Evolutionary conservation across 441 rosid genomes (phyloP).

Genomic region (Codiaeum variegatum): DNA sequence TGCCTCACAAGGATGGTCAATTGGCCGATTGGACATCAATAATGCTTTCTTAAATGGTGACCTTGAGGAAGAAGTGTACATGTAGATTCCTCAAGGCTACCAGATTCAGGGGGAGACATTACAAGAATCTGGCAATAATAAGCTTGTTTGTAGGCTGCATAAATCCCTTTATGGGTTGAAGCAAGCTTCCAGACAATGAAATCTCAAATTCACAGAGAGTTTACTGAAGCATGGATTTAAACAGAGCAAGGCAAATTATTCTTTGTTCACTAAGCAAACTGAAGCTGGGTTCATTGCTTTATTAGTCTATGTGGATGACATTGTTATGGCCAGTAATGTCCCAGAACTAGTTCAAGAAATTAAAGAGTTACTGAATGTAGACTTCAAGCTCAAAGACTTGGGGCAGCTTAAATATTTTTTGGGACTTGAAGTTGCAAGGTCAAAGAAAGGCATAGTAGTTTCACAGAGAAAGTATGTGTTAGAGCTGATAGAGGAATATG

Average conservation of each 20-base stretch:
- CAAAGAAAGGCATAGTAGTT: too few species aligned
- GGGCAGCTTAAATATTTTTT: background rate
- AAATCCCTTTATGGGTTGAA: background rate
- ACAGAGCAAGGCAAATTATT: too few species aligned
- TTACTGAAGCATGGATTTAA: background rate
- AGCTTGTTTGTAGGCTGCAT: background rate
- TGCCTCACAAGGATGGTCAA: background rate
- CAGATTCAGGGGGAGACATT: background rate
- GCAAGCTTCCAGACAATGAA: background rate
- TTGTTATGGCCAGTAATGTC: too few species aligned
- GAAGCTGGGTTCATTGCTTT: accelerated
- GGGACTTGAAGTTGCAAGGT: background rate
- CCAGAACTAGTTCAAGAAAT: too few species aligned
- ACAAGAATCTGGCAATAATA: too few species aligned
- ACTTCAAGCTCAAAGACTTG: background rate
- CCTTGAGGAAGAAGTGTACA: background rate
- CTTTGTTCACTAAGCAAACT: background rate
- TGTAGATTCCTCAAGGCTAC: background rate
- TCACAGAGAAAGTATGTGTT: too few species aligned
- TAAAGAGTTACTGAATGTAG: too few species aligned
- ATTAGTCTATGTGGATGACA: background rate
- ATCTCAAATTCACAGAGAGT: too few species aligned
- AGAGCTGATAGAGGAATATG: too few species aligned
- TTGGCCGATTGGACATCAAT: background rate
- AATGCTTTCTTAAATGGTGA: background rate